Evolutionary conservation across 768 basidiomycete species (phyloP).

Genomic region (Psilocybe azurescens): DNA sequence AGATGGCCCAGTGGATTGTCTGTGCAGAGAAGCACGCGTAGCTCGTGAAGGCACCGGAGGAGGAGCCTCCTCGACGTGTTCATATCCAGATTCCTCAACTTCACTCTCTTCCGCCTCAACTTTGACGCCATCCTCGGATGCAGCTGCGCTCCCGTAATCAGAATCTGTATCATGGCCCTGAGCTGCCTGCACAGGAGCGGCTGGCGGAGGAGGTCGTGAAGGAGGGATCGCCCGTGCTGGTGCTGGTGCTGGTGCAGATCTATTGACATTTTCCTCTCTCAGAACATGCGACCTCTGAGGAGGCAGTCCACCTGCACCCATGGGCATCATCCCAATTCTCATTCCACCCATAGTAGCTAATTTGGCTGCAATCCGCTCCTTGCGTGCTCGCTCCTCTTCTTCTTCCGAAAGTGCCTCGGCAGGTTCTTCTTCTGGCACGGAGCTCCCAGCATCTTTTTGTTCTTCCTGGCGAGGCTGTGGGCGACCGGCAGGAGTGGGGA

Average conservation of each 20-base stretch:
- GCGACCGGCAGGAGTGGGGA: conserved; percentile 37
- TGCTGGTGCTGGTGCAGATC: conserved; percentile 5
- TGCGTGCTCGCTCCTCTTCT: conserved; percentile 66
- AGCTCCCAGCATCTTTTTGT: conserved; percentile 11
- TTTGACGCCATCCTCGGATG: conserved; percentile 65
- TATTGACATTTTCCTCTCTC: conserved; percentile 25
- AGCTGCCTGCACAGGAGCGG: conserved; percentile 25
- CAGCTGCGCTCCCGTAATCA: conserved; percentile 42
- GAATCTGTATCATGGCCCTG: conserved; percentile 40
- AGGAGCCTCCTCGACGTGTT: conserved; percentile 58
- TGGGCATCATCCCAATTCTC: conserved; percentile 62
- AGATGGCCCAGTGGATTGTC: conserved; percentile 30
- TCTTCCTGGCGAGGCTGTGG: conserved; percentile 39
- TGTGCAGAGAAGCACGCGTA: conserved; percentile 30
- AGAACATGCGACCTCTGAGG: conserved; percentile 35
- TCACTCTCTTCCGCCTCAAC: conserved; percentile 79
- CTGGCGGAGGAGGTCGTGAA: conserved; percentile 31
- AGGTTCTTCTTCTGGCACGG: conserved; percentile 30
- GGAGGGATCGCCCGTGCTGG: conserved; percentile 29
- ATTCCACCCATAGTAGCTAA: conserved; percentile 61
- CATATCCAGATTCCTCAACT: conserved; percentile 66
- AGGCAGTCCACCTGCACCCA: conserved; percentile 37
- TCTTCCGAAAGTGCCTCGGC: conserved; percentile 47
- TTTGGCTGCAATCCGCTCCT: conserved; percentile 58
- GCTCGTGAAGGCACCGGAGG: conserved; percentile 62